Base-by-base conservation (phyloP, 2,329 filamentous ascomycete species). In the Cercospora sp. region DNA sequence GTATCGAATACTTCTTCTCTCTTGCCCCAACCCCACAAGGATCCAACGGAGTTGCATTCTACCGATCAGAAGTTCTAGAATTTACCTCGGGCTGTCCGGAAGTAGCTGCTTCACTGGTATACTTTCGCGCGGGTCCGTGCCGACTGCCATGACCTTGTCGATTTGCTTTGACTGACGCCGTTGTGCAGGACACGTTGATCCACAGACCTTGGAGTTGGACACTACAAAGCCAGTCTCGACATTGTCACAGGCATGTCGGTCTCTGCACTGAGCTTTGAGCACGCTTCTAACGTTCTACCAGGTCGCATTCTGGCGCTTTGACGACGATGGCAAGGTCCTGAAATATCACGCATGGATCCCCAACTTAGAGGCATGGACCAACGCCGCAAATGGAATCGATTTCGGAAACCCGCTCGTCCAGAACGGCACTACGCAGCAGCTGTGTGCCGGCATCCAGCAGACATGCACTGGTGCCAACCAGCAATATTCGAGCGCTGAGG, bases 291-390 rank as follows among this genome's bases (percentile, higher is more conserved):
- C 36, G 1, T 16, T 39, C 36, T 7, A 39, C 36, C 26, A 74
- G 70, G 64, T 82, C 12, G 80, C 81, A 0, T 85, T 84, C 69
- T 85, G 82, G 82, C 79, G 78, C 30, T 82, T 85, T 65, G 81
- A 84, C 67, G 75, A 80, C 3, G 66, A 76, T 2, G 83, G 83
- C 48, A 79, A 76, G n/a, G 81, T 83, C 6, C 65, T 79, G 4
- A 77, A 80, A 28, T 83, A 82, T 69, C 81, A 84, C 70, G 81
- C 81, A n/a, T 82, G 78, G 76, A 79, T 83, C 20, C 79, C 80
- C 3, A 81, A 80, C 36, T 74, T 84, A 20, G 76, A 79, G 66
- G 70, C 74, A 60, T 83, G 80, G 79, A 75, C 78, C 16, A 36
- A 58, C 28, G 70, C 76, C n/a, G 65, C 73, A 18, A 75, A 74